A percentile compares a stretch with the other conserved stretches of the same genome.
These are phyloP conservation scores for Chrysanthemum makinoi DNA, from an alignment of 129 eudicot genomes.

Conservation along the genomic window DNA sequence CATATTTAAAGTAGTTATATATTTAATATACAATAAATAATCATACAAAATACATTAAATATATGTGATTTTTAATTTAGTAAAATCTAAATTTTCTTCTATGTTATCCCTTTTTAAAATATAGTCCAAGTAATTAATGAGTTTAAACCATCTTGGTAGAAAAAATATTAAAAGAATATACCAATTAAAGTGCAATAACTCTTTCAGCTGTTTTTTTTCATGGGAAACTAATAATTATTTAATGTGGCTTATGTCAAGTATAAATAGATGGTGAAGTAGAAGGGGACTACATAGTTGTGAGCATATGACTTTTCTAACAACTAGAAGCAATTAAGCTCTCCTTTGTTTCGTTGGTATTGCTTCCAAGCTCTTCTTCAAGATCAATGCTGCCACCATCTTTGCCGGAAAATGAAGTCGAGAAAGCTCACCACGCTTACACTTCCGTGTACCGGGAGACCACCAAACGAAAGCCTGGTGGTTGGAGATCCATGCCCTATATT, in stretches of 20 bases:
- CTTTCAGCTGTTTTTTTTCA: not conserved
- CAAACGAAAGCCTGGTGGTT: constrained; percentile 67
- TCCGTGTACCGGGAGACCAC: constrained; percentile 15
- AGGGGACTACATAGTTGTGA: constrained; percentile 11
- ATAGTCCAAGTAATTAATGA: no score
- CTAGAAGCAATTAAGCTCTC: constrained; percentile 21
- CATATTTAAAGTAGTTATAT: no score
- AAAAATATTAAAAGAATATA: not conserved
- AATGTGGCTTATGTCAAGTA: constrained; percentile 18
- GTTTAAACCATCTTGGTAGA: no score
- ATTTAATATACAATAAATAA: no score
- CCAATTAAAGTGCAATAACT: not conserved
- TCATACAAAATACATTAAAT: no score
- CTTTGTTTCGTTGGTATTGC: constrained; percentile 5
- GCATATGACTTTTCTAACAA: constrained; percentile 16
- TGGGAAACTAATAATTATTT: not conserved
- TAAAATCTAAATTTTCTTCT: no score
- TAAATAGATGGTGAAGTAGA: constrained; percentile 25
- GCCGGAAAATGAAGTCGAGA: constrained; percentile 38
- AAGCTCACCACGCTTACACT: constrained; percentile 13
- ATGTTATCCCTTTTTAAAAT: no score
- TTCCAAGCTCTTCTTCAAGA: constrained; percentile 19
- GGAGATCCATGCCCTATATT: constrained; percentile 82
- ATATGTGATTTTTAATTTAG: no score
- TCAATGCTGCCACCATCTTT: constrained; percentile 26